Evolutionary conservation across 805 yeast species (phyloP).

Genomic region (Ogataea polymorpha): DNA sequence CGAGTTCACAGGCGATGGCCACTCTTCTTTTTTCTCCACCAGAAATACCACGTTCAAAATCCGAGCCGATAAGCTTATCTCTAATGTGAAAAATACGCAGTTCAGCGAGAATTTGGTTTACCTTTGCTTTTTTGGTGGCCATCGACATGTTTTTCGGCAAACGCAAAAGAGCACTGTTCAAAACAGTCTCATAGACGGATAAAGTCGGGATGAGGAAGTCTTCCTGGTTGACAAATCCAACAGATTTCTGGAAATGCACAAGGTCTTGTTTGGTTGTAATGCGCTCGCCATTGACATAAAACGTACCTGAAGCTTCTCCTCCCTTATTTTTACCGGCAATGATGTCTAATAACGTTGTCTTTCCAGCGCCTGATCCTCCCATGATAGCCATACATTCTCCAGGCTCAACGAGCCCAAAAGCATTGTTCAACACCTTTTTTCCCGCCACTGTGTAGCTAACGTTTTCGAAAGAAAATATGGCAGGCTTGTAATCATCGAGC

Average conservation of each 20-base stretch:
- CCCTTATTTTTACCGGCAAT: constrained; percentile 83
- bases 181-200: constrained; percentile 93
- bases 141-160: constrained; percentile 79
- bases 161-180: constrained; percentile 85
- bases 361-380: constrained; percentile 99
- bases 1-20: constrained; percentile 90
- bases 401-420: constrained; percentile 78
- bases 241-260: constrained; percentile 56
- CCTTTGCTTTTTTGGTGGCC: constrained; percentile 71
- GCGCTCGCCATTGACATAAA: constrained; percentile 71
- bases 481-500: constrained; percentile 58
- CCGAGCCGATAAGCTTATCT: constrained; percentile 85
- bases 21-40: constrained; percentile 93
- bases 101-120: constrained; percentile 79
- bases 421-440: constrained; percentile 53
- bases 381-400: constrained; percentile 90
- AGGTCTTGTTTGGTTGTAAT: constrained; percentile 27
- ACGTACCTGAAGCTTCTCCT: constrained; percentile 65
- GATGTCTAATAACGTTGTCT: constrained; percentile 89
- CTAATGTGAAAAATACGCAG: constrained; percentile 78
- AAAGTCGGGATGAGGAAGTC: constrained; percentile 86
- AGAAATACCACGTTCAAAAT: constrained; percentile 85
- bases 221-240: constrained; percentile 96
- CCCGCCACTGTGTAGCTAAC: constrained; percentile 59
- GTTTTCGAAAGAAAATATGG: constrained; percentile 72